These are phyloP conservation scores for Leptographium lundbergii DNA, from an alignment of 2,329 filamentous ascomycete genomes.

Conservation along the genomic window DNA sequence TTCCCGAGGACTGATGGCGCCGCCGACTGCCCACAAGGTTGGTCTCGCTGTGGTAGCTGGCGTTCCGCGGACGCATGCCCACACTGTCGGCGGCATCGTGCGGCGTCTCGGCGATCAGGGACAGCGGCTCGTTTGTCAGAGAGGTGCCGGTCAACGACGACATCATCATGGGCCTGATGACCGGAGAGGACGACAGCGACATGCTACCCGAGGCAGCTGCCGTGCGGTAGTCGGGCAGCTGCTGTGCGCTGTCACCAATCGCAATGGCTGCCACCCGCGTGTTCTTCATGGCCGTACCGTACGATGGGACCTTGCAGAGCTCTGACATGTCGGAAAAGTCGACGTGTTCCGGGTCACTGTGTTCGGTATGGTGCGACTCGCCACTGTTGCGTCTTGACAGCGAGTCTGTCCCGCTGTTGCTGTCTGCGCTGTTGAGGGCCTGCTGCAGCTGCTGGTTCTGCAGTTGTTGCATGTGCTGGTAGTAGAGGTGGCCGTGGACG, in stretches of 20 bases:
- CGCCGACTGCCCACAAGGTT: constrained; percentile 1
- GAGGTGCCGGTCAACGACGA: not conserved
- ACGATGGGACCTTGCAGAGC: constrained; percentile 64
- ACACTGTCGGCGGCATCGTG: constrained; percentile 5
- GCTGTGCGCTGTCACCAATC: constrained; percentile 29
- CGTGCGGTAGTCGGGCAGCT: constrained; percentile 55
- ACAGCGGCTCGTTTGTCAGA: constrained; percentile 13
- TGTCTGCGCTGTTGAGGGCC: not conserved
- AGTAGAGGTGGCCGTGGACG: constrained; percentile 15
- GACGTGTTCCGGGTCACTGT: constrained; percentile 42
- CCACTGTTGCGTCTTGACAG: constrained; percentile 42
- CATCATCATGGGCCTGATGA: not conserved
- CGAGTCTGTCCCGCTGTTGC: constrained; percentile 18
- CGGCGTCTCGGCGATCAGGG: constrained; percentile 18
- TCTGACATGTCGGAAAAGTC: constrained; percentile 49
- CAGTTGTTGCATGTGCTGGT: constrained; percentile 14
- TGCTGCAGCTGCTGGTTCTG: not conserved
- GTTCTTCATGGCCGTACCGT: constrained; percentile 58
- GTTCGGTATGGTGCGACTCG: constrained; percentile 33
- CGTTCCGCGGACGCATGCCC: not conserved
- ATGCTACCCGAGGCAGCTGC: constrained; percentile 32
- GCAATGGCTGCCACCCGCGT: constrained; percentile 39
- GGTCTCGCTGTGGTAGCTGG: constrained; percentile 3
- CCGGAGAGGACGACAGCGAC: constrained; percentile 28
- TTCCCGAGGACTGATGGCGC: constrained; percentile 11